phyloP scores from a whole-genome alignment of 2,329 filamentous ascomycete genomes.

The Nemania diffusa region DNA sequence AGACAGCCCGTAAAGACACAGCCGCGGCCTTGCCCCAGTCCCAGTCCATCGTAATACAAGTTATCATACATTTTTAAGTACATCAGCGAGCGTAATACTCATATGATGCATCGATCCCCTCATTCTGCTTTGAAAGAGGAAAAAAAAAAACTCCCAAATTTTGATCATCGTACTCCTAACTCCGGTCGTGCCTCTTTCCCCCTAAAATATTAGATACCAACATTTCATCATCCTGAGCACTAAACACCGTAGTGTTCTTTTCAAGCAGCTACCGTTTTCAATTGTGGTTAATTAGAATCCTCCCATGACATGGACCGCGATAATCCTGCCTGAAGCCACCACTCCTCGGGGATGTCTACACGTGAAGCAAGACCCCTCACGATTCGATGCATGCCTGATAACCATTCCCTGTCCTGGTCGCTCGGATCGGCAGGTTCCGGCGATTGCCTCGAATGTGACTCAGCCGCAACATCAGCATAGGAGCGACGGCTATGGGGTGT shows the following conservation, averaged over 20 bases:
- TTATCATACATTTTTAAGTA: slow-evolving; percentile 26
- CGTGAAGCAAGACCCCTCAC: slow-evolving; percentile 75
- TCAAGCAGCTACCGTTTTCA: neutral
- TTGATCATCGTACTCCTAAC: slow-evolving; percentile 8
- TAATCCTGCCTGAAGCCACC: slow-evolving; percentile 79
- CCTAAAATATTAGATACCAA: neutral
- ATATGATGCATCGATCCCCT: neutral
- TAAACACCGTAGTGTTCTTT: neutral
- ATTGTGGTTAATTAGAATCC: slow-evolving; percentile 40
- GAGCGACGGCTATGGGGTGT: slow-evolving; percentile 40
- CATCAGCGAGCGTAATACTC: neutral
- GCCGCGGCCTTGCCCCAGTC: neutral
- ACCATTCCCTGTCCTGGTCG: slow-evolving; percentile 48
- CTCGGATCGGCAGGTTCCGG: slow-evolving; percentile 28
- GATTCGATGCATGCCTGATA: slow-evolving; percentile 77
- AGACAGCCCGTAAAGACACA: neutral
- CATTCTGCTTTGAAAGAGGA: too few relatives aligned
- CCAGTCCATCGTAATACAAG: slow-evolving; percentile 19
- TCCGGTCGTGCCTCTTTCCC: slow-evolving; percentile 13
- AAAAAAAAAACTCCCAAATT: neutral
- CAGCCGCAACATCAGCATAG: slow-evolving; percentile 56
- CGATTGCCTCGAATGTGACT: slow-evolving; percentile 20
- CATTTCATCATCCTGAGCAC: neutral
- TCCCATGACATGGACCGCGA: slow-evolving; percentile 65
- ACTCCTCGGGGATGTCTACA: slow-evolving; percentile 82